Evolutionary conservation across 495 filamentous ascomycete genomes (phyloP), one percentile per base, ranked within the genome.

Genomic region (Cercophora newfieldiana): DNA sequence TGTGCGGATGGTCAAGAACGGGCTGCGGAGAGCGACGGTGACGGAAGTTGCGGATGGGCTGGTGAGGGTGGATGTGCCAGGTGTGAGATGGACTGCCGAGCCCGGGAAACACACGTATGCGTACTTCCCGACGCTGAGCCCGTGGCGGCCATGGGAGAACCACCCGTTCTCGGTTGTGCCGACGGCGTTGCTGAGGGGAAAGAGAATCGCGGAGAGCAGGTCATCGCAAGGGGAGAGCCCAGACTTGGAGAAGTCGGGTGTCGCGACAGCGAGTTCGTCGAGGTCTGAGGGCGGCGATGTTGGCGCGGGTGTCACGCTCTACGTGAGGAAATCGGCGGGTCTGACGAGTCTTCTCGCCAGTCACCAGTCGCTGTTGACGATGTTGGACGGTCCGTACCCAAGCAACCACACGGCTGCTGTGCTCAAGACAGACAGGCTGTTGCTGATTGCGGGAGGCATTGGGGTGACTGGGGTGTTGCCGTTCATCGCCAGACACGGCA

Each of bases 361-460:
- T 5, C 49, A 66, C 29, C 58, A 21, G 8, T 61, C 31, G 22
- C 59, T 78, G 25, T 71, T 74, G 12, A 72, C 72, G 2, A 37
- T 78, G 2, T 30, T 78, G 4, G 76, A 78, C 18, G 76, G 76
- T 1, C 76, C 75, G 2, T 76, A 74, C 25, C 61, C 64, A 8
- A 68, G 63, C 53, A 68, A 53, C 18, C n/a, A 51, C 1, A 59
- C 28, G 1, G 19, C 16, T 10, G 57, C 44, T 0, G 24, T 74
- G 19, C 67, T 68, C 1, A 61, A 63, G 22, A 70, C 66, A 31
- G 73, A 77, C 59, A 77, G 67, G 51, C 56, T 83, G 37, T n/a
- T 82, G 26, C 70, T 82, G n/a, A 75, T 83, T 33, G 74, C 63
- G 0, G 81, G 80, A 10, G 81, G 79, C 14, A 80, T 83, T 29